Percentiles rank a stretch among this genome's conserved stretches.
These are phyloP conservation scores for Syzygium syzygioides DNA, from an alignment of 441 rosid species.

Conservation along the genomic window DNA sequence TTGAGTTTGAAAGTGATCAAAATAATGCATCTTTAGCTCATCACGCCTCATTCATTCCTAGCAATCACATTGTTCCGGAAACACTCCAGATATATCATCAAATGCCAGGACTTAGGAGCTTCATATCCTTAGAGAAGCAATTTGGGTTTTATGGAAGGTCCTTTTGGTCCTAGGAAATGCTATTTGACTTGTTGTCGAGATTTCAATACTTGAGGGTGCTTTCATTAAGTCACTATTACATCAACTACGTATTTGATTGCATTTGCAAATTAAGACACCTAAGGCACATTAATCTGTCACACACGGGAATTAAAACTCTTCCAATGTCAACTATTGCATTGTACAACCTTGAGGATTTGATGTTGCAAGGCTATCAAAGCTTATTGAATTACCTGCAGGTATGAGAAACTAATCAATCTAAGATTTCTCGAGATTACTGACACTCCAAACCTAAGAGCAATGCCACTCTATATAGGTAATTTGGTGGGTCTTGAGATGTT, in stretches of 20 bases:
- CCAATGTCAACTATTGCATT: neutral
- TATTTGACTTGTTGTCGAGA: neutral
- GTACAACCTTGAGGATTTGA: neutral
- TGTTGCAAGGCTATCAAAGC: neutral
- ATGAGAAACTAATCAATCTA: neutral
- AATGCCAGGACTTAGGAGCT: neutral
- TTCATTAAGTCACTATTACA: neutral
- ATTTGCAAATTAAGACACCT: neutral
- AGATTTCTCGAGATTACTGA: neutral
- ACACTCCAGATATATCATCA: neutral
- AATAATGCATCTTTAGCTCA: neutral
- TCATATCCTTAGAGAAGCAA: neutral
- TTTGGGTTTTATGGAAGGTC: neutral
- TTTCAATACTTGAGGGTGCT: neutral
- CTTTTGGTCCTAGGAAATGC: neutral
- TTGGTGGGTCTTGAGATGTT: neutral
- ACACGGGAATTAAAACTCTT: neutral
- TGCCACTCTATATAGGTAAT: no score
- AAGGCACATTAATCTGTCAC: neutral
- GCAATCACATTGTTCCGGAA: fast-evolving
- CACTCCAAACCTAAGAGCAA: neutral
- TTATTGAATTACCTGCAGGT: neutral
- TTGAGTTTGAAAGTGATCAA: neutral
- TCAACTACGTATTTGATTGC: neutral
- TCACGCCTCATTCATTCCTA: neutral